Conservation (phyloP, 31 red algal species). For the Bonnemaisonia californica region DNA sequence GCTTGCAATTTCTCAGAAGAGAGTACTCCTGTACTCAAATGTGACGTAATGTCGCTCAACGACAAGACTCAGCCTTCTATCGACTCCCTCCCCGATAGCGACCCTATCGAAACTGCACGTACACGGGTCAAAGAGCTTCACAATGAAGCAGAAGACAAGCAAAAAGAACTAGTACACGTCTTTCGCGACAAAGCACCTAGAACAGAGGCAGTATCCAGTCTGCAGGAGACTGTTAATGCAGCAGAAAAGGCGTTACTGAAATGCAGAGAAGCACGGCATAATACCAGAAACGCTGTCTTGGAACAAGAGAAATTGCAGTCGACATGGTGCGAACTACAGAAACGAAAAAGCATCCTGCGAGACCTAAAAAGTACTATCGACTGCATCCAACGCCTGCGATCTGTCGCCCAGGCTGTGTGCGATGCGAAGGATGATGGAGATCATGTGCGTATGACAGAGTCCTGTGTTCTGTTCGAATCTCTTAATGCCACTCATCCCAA, state of each 20-base stretch:
- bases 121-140: too few relatives aligned
- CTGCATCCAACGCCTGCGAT: neutral
- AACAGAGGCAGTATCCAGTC: neutral
- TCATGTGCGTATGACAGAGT: neutral
- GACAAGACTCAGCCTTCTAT: too few relatives aligned
- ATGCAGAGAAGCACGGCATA: neutral
- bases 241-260: neutral
- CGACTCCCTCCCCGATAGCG: too few relatives aligned
- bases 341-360: neutral
- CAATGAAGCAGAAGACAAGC: neutral
- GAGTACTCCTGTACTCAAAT: too few relatives aligned
- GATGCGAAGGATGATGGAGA: neutral
- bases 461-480: conserved; percentile 11
- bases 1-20: too few relatives aligned
- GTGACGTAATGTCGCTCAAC: too few relatives aligned
- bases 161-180: neutral
- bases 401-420: neutral
- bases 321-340: neutral
- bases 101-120: too few relatives aligned
- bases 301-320: neutral
- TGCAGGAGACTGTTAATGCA: neutral
- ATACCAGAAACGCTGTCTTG: neutral
- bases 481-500: conserved; percentile 13
- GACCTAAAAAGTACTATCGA: conserved; percentile 2
- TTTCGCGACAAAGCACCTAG: neutral